These are phyloP conservation scores for Pseudoperonospora humuli DNA, from an alignment of 352 stramenopile species.

Conservation along the genomic window DNA sequence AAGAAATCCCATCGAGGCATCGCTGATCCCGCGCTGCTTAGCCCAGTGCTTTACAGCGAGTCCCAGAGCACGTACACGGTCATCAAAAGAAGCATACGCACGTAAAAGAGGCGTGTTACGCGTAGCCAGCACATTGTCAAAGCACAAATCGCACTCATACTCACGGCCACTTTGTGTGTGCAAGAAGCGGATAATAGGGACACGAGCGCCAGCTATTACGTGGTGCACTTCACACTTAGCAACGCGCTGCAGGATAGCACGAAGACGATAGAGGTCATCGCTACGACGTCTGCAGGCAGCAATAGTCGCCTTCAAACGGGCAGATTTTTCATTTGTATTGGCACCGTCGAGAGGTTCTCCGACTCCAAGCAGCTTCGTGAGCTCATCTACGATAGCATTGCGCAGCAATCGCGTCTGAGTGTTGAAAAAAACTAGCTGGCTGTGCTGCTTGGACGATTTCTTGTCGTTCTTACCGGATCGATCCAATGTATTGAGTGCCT, in stretches of 20 bases:
- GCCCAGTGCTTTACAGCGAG: slow-evolving; percentile 97
- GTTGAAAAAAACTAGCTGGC: slow-evolving; percentile 39
- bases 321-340: slow-evolving; percentile 10
- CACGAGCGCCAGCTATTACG: slow-evolving; percentile 61
- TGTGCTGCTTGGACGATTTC: slow-evolving; percentile 24
- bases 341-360: slow-evolving; percentile 2
- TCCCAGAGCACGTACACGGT: slow-evolving; percentile 80
- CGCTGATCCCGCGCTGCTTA: slow-evolving; percentile 94
- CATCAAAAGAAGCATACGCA: slow-evolving; percentile 67
- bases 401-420: slow-evolving; percentile 28
- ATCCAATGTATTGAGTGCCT: slow-evolving; percentile 27
- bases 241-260: slow-evolving; percentile 32
- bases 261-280: slow-evolving; percentile 47
- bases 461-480: slow-evolving; percentile 23
- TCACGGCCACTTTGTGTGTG: slow-evolving; percentile 33
- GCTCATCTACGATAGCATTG: slow-evolving; percentile 25
- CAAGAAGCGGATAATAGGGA: slow-evolving; percentile 78
- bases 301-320: slow-evolving; percentile 30
- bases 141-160: slow-evolving; percentile 77
- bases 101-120: slow-evolving; percentile 78
- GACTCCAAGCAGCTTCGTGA: slow-evolving; percentile 10
- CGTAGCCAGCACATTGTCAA: slow-evolving; percentile 74
- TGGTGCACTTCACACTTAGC: slow-evolving; percentile 47
- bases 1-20: slow-evolving; percentile 92
- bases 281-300: slow-evolving; percentile 29